Evolutionary conservation across 2,329 filamentous ascomycete species (phyloP).

Genomic region (Aspergillus sp.): DNA sequence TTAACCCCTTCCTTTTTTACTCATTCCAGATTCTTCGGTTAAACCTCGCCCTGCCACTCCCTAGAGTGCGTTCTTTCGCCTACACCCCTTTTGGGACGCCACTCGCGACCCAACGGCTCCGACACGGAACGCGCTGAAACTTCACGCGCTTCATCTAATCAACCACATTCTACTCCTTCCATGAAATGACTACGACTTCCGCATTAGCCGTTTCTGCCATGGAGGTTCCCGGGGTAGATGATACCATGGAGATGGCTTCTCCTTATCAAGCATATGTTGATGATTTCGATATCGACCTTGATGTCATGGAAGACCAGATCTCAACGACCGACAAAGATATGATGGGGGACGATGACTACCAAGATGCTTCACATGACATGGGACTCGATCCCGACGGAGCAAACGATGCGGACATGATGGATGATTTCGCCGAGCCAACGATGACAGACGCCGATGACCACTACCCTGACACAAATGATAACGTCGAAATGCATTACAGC

Average conservation of each 20-base stretch:
- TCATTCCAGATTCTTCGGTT: neutral
- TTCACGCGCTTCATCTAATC: slow-evolving; percentile 16
- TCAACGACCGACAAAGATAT: slow-evolving; percentile 55
- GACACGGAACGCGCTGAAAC: slow-evolving; percentile 16
- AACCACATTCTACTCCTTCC: slow-evolving; percentile 11
- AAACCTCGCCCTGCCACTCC: too few species aligned
- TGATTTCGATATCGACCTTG: slow-evolving; percentile 60
- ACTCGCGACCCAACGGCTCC: slow-evolving; percentile 1
- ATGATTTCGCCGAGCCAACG: slow-evolving; percentile 40
- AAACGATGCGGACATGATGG: slow-evolving; percentile 48
- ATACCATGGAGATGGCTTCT: slow-evolving; percentile 44
- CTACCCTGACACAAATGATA: slow-evolving; percentile 24
- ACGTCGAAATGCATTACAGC: slow-evolving; percentile 29
- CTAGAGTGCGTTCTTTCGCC: neutral
- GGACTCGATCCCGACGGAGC: slow-evolving; percentile 28
- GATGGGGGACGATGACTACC: slow-evolving; percentile 40
- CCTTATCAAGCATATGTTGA: slow-evolving; percentile 44
- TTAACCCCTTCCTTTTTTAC: slow-evolving; percentile 3
- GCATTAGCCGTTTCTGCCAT: slow-evolving; percentile 31
- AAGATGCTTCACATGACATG: slow-evolving; percentile 27
- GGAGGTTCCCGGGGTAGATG: slow-evolving; percentile 38
- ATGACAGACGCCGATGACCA: slow-evolving; percentile 36
- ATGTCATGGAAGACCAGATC: slow-evolving; percentile 54
- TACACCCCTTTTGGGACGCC: neutral
- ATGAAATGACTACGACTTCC: slow-evolving; percentile 35